Conservation (phyloP, 2,329 filamentous ascomycete genomes). For the Elsinoe perseae region DNA sequence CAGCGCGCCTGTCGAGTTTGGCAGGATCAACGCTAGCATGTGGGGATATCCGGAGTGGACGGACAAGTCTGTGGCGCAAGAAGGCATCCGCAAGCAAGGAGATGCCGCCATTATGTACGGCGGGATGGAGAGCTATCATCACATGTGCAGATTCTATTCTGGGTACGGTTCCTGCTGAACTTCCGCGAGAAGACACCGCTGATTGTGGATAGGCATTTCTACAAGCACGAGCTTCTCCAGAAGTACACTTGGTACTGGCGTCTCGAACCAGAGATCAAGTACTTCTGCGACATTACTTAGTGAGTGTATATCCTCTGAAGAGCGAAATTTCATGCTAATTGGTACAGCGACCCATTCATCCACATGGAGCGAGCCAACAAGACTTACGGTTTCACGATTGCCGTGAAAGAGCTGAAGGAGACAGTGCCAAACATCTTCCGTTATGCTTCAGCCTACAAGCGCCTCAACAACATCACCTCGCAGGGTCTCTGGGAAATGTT, state of each 20-base stretch:
- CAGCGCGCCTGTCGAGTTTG: slow-evolving; percentile 81
- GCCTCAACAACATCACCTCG: slow-evolving; percentile 80
- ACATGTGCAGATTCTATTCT: slow-evolving; percentile 99
- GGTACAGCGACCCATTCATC: slow-evolving; percentile 75
- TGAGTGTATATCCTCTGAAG: slow-evolving; percentile 41
- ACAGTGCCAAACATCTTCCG: slow-evolving; percentile 98
- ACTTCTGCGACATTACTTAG: slow-evolving; percentile 99
- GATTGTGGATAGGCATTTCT: slow-evolving; percentile 63
- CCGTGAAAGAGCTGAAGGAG: slow-evolving; percentile 94
- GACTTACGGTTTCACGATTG: slow-evolving; percentile 98
- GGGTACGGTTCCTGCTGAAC: slow-evolving; percentile 53
- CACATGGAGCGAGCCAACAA: slow-evolving; percentile 93
- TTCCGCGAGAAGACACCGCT: background rate
- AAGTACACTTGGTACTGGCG: slow-evolving; percentile 99
- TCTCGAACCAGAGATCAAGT: slow-evolving; percentile 97
- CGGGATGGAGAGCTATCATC: slow-evolving; percentile 95
- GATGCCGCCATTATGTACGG: slow-evolving; percentile 99
- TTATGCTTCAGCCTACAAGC: slow-evolving; percentile 96
- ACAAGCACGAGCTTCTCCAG: slow-evolving; percentile 85
- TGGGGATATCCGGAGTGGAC: slow-evolving; percentile 98
- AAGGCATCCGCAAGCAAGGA: slow-evolving; percentile 93
- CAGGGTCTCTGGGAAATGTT: slow-evolving; percentile 99
- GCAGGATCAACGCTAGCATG: slow-evolving; percentile 80
- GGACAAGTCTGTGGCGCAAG: slow-evolving; percentile 84
- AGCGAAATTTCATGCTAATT: slow-evolving; percentile 27